phyloP scores from a whole-genome alignment of 768 basidiomycete genomes.

The Fomitopsis pulvina region DNA sequence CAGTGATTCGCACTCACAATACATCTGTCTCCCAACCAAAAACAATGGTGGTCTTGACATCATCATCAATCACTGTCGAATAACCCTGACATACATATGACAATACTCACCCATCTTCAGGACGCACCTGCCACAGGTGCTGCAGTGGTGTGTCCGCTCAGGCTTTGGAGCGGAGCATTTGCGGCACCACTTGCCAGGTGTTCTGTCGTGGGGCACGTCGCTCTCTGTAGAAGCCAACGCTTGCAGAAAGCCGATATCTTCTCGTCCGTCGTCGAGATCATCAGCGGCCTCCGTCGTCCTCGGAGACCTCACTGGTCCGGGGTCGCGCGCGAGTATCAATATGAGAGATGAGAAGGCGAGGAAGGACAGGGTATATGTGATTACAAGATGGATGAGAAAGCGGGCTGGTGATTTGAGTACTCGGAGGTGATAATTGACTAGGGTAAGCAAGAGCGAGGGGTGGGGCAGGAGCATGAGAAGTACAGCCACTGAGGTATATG shows the following conservation, averaged over 20 bases:
- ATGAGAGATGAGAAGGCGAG: conserved; percentile 68
- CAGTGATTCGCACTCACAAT: conserved; percentile 42
- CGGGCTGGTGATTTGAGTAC: conserved; percentile 39
- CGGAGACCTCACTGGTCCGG: conserved; percentile 45
- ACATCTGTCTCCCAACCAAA: conserved; percentile 74
- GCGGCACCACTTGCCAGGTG: conserved; percentile 59
- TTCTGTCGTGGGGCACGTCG: conserved; percentile 28
- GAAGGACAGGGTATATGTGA: conserved; percentile 61
- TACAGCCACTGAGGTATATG: conserved; percentile 33
- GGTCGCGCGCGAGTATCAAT: conserved; percentile 66
- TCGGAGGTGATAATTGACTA: conserved; percentile 60
- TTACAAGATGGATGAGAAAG: conserved; percentile 49
- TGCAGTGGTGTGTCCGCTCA: conserved; percentile 74
- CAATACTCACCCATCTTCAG: conserved; percentile 70
- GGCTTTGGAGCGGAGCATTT: conserved; percentile 79
- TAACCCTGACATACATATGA: neutral
- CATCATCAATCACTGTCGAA: neutral
- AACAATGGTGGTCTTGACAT: conserved; percentile 74
- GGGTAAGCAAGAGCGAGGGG: conserved; percentile 62
- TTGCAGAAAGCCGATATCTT: conserved; percentile 44
- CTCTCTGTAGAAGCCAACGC: conserved; percentile 45
- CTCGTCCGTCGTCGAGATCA: conserved; percentile 17
- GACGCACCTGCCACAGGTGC: conserved; percentile 64
- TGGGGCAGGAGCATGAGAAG: conserved; percentile 63
- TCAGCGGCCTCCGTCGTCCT: neutral